A percentile compares a stretch with the other conserved stretches of the same genome.
These are phyloP conservation scores for Syzygium grande DNA, from an alignment of 345 rosid genomes.

Conservation along the genomic window DNA sequence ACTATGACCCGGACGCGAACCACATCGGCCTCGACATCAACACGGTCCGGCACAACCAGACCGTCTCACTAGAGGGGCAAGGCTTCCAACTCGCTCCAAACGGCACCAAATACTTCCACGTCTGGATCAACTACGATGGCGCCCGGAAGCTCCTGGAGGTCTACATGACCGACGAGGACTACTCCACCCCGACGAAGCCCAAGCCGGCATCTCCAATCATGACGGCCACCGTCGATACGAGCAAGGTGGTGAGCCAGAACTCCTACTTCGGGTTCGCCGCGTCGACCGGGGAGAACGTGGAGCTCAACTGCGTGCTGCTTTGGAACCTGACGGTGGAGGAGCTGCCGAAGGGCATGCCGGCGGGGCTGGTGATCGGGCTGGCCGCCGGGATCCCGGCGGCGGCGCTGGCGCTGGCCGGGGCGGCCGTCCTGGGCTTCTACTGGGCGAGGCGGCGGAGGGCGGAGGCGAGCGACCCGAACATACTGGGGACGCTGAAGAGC, in stretches of 20 bases:
- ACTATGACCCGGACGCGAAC: constrained; percentile 50
- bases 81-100: constrained; percentile 28
- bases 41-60: constrained; percentile 20
- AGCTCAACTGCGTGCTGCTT: constrained; percentile 38
- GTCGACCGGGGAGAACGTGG: constrained; percentile 27
- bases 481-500: constrained; percentile 37
- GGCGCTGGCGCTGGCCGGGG: constrained; percentile 1
- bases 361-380: constrained; percentile 6
- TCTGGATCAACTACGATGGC: constrained; percentile 50
- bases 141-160: constrained; percentile 14
- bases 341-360: neutral
- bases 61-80: constrained; percentile 11
- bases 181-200: neutral
- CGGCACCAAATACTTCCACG: constrained; percentile 10
- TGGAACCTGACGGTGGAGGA: constrained; percentile 51
- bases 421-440: neutral
- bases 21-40: constrained; percentile 56
- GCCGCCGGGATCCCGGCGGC: constrained; percentile 16
- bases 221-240: constrained; percentile 24
- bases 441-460: constrained; percentile 7
- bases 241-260: constrained; percentile 13
- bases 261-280: constrained; percentile 55
- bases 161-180: constrained; percentile 24
- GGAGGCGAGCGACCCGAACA: constrained; percentile 16
- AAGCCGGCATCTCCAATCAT: constrained; percentile 23